Base-by-base conservation (phyloP, 148 eudicot genomes). In the Nyssa sinensis region DNA sequence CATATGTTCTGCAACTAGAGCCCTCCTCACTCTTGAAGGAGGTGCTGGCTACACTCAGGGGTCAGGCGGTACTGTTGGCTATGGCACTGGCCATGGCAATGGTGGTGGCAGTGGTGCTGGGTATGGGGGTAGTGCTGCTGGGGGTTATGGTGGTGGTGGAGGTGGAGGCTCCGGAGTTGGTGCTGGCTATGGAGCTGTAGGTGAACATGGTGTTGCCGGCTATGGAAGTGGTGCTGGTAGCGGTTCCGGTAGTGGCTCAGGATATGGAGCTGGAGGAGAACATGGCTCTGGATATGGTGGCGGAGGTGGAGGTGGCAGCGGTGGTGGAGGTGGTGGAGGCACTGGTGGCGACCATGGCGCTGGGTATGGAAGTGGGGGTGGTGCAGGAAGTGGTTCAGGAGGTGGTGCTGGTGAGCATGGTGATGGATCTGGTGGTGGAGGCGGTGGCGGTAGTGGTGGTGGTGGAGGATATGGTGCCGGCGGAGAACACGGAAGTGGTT, bases 1-100 rank as follows among this genome's bases (percentile, higher is more conserved):
- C 27, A 63, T 81, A 44, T 77, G 80, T 75, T 81, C 83, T 30
- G 91, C 89, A 16, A 72, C 81, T 55, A 87, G 94, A 77, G 81
- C 86, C 30, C 91, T 87, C 49, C 84, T 87, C 60, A 74, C 69
- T 72, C 37, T 80, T 82, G 87, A 74, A 51, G 71, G 74, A n/a
- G 73, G 73, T 23, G 80, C 72, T 25, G 82, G 74, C 62, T 66
- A 67, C 55, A 68, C 37, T 69, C 66, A 63, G 34, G 74, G 78
- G 19, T 37, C 39, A 39, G 75, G 73, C 25, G 67, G 59, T 24
- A 51, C 29, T 6, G 27, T 9, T 2, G 74, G 31, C 37, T 62
- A 69, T 64, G 86, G 70, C 8, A 79, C 74, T 1, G 85, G 77
- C 13, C 62, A 73, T 32, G 79, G 79, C 12, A 72, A 41, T 25